phyloP scores from a whole-genome alignment of 495 filamentous ascomycete species.

The Annulohypoxylon stygium region DNA sequence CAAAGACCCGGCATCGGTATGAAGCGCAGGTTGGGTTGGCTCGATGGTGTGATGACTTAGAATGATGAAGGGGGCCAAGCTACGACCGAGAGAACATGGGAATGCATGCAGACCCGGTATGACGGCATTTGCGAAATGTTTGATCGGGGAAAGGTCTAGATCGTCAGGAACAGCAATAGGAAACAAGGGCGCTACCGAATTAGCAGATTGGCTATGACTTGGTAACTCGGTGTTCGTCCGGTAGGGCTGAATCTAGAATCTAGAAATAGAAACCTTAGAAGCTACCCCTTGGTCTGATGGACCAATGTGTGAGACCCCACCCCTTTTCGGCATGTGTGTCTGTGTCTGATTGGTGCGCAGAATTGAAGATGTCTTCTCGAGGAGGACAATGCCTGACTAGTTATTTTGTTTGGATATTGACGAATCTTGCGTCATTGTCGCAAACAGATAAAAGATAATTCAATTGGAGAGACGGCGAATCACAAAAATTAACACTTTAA shows the following conservation, averaged over 20 bases:
- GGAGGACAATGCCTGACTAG: conserved; percentile 30
- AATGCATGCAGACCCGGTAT: conserved; percentile 43
- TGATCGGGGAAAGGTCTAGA: conserved; percentile 37
- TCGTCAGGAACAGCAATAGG: conserved; percentile 42
- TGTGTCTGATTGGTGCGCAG: conserved; percentile 46
- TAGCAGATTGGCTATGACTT: conserved; percentile 42
- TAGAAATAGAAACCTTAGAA: conserved; percentile 37
- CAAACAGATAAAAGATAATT: neutral
- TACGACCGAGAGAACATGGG: conserved; percentile 28
- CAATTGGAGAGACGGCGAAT: neutral
- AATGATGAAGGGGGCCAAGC: conserved; percentile 26
- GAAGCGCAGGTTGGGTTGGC: conserved; percentile 33
- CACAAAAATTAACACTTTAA: neutral
- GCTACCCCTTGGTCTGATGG: conserved; percentile 32
- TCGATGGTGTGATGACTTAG: conserved; percentile 33
- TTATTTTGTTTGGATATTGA: conserved; percentile 9
- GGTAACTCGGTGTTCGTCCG: conserved; percentile 19
- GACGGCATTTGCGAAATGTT: conserved; percentile 41
- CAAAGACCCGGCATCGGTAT: neutral
- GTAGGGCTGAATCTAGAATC: conserved; percentile 50
- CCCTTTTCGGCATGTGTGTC: conserved; percentile 47
- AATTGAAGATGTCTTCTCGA: conserved; percentile 26
- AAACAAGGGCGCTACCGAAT: conserved; percentile 36
- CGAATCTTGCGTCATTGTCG: neutral
- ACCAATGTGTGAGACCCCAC: conserved; percentile 45